Evolutionary conservation across 179 eudicot genomes (phyloP).

Genomic region (Beta macrorhiza): DNA sequence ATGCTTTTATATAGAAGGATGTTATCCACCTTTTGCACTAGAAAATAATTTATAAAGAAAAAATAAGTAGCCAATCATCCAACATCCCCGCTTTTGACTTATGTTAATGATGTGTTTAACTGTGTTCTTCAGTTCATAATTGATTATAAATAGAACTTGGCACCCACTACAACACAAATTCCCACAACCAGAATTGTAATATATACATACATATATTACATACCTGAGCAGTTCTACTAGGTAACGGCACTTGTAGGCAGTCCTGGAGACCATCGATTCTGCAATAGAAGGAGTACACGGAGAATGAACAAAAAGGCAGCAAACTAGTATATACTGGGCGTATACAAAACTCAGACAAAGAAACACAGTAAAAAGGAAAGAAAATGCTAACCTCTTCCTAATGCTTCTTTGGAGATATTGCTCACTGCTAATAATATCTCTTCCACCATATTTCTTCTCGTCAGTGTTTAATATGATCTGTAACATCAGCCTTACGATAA

Average conservation of each 20-base stretch:
- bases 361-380: neutral
- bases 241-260: slow-evolving; percentile 72
- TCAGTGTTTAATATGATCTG: slow-evolving; percentile 84
- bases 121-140: neutral
- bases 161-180: neutral
- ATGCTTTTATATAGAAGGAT: neutral
- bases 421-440: slow-evolving; percentile 49
- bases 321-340: slow-evolving; percentile 4
- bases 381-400: slow-evolving; percentile 54
- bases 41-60: neutral
- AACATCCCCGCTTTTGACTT: neutral
- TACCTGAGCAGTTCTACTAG: slow-evolving; percentile 94
- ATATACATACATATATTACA: slow-evolving; percentile 16
- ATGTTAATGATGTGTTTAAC: neutral
- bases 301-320: neutral
- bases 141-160: neutral
- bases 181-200: neutral
- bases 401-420: slow-evolving; percentile 66
- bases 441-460: slow-evolving; percentile 85
- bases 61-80: neutral
- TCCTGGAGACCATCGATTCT: slow-evolving; percentile 68
- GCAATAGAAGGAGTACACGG: slow-evolving; percentile 21
- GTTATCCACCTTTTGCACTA: neutral
- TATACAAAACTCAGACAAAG: neutral
- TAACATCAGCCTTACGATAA: slow-evolving; percentile 16